These are phyloP conservation scores for Monotropa hypopitys DNA, from an alignment of 179 eudicot genomes.

Conservation along the genomic window DNA sequence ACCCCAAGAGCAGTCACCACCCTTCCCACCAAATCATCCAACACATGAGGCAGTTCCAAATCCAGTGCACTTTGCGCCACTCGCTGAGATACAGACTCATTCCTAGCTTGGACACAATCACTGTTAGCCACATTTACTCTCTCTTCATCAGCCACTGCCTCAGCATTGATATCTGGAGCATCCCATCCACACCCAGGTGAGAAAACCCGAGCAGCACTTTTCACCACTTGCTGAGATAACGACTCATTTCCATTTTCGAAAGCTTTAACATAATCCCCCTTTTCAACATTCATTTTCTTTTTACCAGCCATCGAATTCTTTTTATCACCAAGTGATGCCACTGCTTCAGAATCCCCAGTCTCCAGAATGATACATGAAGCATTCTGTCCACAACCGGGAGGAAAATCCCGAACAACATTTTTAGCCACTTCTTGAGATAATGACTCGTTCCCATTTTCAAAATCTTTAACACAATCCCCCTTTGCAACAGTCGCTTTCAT, in stretches of 20 bases:
- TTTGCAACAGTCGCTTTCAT: slow-evolving; percentile 7
- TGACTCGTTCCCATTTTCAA: neutral
- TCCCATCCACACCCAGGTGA: no score
- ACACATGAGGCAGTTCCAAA: neutral
- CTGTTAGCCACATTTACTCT: neutral
- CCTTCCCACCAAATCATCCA: slow-evolving; percentile 7
- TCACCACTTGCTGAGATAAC: no score
- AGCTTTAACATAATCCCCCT: slow-evolving; percentile 7
- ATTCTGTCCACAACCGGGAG: slow-evolving; percentile 45
- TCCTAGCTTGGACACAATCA: no score
- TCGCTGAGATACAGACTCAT: neutral
- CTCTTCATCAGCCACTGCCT: no score
- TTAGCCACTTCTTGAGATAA: slow-evolving; percentile 3
- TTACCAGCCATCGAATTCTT: slow-evolving; percentile 3
- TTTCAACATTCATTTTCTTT: slow-evolving; percentile 7
- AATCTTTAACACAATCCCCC: slow-evolving; percentile 8
- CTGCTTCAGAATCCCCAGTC: slow-evolving; percentile 8
- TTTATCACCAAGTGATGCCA: slow-evolving; percentile 6
- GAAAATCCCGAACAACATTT: slow-evolving; percentile 44
- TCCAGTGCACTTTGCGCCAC: neutral
- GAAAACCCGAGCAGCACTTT: no score
- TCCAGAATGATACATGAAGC: slow-evolving; percentile 4
- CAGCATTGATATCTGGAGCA: no score
- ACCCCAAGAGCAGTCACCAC: slow-evolving; percentile 2
- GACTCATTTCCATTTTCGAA: neutral